phyloP scores from a whole-genome alignment of 1,284 basidiomycete genomes.

The Trichosporon sp. region DNA sequence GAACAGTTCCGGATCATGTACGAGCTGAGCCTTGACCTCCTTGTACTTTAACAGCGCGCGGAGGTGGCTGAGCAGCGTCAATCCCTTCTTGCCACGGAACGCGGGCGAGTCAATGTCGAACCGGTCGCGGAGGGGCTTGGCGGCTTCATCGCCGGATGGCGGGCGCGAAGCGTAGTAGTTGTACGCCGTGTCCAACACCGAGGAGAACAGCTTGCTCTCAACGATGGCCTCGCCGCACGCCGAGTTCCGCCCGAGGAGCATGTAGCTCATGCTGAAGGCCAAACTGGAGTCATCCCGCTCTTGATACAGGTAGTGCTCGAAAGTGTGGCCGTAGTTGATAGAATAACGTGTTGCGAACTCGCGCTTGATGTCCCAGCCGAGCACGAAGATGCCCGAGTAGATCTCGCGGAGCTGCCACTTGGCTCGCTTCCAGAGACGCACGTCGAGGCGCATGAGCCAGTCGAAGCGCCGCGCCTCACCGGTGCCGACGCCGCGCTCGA shows the following conservation, averaged over 20 bases:
- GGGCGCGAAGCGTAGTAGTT: constrained; percentile 66
- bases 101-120: constrained; percentile 79
- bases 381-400: constrained; percentile 40
- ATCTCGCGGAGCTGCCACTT: constrained; percentile 53
- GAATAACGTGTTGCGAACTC: constrained; percentile 73
- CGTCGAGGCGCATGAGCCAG: constrained; percentile 52
- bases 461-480: constrained; percentile 39
- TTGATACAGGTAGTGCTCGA: constrained; percentile 84
- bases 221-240: constrained; percentile 74
- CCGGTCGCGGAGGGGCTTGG: constrained; percentile 19
- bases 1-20: constrained; percentile 66
- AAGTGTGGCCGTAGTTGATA: constrained; percentile 78
- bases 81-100: constrained; percentile 91
- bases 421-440: constrained; percentile 50
- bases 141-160: neutral
- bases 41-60: constrained; percentile 65
- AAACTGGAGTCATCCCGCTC: constrained; percentile 87
- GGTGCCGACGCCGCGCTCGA: constrained; percentile 15
- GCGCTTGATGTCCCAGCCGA: constrained; percentile 42
- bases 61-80: constrained; percentile 83
- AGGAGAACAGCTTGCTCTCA: constrained; percentile 70
- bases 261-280: constrained; percentile 86
- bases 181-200: constrained; percentile 76
- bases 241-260: constrained; percentile 85
- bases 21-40: constrained; percentile 75